A percentile compares a stretch with the other conserved stretches of the same genome.
phyloP scores from a whole-genome alignment of 305 asterid species.

The Rubia peregrina region DNA sequence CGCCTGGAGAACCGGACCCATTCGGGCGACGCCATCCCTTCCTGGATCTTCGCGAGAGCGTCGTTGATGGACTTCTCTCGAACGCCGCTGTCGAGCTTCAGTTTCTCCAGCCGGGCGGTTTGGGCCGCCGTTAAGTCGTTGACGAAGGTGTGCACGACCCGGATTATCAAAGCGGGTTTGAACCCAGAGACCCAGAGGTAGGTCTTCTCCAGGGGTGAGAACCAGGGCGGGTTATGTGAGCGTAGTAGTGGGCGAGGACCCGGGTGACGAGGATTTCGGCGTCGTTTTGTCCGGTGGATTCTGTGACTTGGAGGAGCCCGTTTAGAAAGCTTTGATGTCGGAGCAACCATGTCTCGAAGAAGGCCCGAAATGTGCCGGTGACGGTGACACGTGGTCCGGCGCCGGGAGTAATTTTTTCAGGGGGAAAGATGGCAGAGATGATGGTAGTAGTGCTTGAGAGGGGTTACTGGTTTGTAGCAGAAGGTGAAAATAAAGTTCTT shows the following conservation, averaged over 20 bases:
- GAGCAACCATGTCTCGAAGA: slow-evolving; percentile 22
- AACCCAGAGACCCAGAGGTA: slow-evolving; percentile 26
- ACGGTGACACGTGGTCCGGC: slow-evolving; percentile 4
- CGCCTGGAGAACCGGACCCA: neutral
- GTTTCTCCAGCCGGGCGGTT: slow-evolving; percentile 6
- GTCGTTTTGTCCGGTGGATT: neutral
- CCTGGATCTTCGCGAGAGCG: slow-evolving; percentile 22
- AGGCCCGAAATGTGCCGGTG: slow-evolving; percentile 15
- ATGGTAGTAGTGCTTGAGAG: neutral
- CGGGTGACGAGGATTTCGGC: slow-evolving; percentile 14
- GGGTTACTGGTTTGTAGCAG: neutral
- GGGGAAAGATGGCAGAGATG: neutral
- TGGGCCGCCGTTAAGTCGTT: slow-evolving; percentile 24
- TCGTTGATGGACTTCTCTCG: slow-evolving; percentile 2
- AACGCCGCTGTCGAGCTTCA: slow-evolving; percentile 8
- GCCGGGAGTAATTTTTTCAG: neutral
- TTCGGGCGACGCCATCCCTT: slow-evolving; percentile 21
- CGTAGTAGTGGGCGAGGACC: slow-evolving; percentile 22
- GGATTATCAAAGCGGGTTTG: slow-evolving; percentile 21
- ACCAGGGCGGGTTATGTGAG: slow-evolving; percentile 22
- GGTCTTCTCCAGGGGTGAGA: slow-evolving; percentile 14
- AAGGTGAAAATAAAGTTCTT: neutral
- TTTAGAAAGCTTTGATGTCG: slow-evolving; percentile 20
- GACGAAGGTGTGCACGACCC: neutral
- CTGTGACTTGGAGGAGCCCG: slow-evolving; percentile 20